A percentile compares a stretch with the other conserved stretches of the same genome.
phyloP scores from a whole-genome alignment of 352 stramenopile species.

The Phytophthora multivora region DNA sequence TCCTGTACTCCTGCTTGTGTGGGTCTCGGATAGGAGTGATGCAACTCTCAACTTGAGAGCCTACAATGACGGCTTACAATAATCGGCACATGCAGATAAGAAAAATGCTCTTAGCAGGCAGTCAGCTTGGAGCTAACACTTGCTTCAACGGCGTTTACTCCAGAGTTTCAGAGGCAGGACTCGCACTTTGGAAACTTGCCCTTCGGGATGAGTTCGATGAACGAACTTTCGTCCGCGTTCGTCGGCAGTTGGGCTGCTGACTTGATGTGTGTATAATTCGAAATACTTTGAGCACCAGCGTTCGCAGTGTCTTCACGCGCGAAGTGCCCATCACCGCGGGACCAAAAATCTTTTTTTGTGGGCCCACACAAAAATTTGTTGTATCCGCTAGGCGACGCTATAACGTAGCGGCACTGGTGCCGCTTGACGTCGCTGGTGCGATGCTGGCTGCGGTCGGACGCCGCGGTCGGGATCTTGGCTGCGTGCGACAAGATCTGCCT shows the following conservation, averaged over 20 bases:
- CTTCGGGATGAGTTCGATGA: neutral
- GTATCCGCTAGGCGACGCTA: neutral
- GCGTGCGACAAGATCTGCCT: slow-evolving; percentile 24
- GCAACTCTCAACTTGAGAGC: slow-evolving; percentile 3
- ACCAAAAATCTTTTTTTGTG: slow-evolving; percentile 29
- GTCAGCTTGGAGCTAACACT: neutral
- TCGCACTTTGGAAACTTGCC: slow-evolving; percentile 14
- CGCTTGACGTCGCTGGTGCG: neutral
- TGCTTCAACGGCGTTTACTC: neutral
- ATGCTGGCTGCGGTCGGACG: slow-evolving; percentile 18
- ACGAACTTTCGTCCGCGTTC: slow-evolving; percentile 40
- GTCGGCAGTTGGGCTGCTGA: slow-evolving; percentile 4
- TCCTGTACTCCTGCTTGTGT: slow-evolving; percentile 8
- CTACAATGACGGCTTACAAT: neutral
- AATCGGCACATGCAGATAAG: neutral
- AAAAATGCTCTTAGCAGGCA: slow-evolving; percentile 8
- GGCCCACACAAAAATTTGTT: slow-evolving; percentile 21
- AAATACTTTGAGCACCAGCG: slow-evolving; percentile 21
- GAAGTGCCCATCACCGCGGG: slow-evolving; percentile 9
- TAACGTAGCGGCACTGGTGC: neutral
- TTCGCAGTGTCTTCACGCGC: neutral
- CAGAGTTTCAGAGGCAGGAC: neutral
- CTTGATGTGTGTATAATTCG: slow-evolving; percentile 18
- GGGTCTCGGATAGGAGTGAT: neutral
- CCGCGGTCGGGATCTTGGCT: slow-evolving; percentile 21